These are phyloP conservation scores for Clitopilus hobsonii DNA, from an alignment of 768 basidiomycete species.

Conservation along the genomic window DNA sequence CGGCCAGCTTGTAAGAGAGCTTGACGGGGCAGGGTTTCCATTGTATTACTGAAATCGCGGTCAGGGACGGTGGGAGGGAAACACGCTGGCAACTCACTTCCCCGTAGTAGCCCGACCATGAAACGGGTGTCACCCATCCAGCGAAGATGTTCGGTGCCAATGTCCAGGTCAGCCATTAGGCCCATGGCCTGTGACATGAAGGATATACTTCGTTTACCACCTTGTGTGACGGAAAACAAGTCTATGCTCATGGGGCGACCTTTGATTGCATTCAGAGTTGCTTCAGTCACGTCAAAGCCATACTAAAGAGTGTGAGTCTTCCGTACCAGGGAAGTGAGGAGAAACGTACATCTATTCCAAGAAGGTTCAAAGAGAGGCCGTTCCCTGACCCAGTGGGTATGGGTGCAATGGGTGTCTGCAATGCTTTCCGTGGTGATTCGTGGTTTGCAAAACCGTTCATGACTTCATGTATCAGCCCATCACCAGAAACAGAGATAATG, in stretches of 20 bases:
- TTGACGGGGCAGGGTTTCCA: conserved; percentile 65
- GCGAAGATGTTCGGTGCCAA: conserved; percentile 78
- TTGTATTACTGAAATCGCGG: conserved; percentile 40
- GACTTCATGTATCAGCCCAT: conserved; percentile 80
- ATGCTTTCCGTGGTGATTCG: conserved; percentile 50
- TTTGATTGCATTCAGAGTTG: conserved; percentile 77
- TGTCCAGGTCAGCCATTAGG: conserved; percentile 80
- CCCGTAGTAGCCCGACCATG: conserved; percentile 63
- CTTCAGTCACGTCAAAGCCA: conserved; percentile 67
- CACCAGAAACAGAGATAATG: conserved; percentile 73
- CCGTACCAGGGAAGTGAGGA: background rate
- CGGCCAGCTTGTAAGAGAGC: conserved; percentile 64
- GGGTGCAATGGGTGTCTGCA: conserved; percentile 67
- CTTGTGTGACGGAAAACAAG: conserved; percentile 72
- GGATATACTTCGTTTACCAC: conserved; percentile 56
- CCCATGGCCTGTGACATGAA: conserved; percentile 85
- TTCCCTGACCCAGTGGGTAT: conserved; percentile 85
- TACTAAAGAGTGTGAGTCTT: conserved; percentile 31
- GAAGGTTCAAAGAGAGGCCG: conserved; percentile 65
- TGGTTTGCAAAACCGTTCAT: conserved; percentile 79
- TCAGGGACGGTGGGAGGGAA: background rate
- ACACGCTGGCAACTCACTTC: conserved; percentile 38
- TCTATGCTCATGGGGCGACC: conserved; percentile 74
- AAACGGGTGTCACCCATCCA: conserved; percentile 88
- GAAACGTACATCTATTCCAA: conserved; percentile 55